Base-by-base conservation (phyloP, 1,284 basidiomycete species). In the Lignosus rhinocerotis region DNA sequence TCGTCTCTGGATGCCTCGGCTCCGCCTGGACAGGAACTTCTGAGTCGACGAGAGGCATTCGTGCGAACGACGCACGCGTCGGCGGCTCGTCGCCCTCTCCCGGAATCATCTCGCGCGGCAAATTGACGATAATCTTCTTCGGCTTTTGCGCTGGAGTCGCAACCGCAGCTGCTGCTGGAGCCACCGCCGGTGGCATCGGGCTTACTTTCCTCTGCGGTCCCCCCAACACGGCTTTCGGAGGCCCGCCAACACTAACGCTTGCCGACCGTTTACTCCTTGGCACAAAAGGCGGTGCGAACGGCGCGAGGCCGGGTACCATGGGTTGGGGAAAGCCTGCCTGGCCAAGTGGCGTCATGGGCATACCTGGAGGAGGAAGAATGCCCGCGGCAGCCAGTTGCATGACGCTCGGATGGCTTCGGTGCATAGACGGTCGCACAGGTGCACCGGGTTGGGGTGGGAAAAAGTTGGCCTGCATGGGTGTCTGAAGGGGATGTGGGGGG, bases 201-300 rank as follows among this genome's bases (percentile, higher is more conserved):
- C 84, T 88, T 53, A 85, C 78, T 73, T 90, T 92, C 53, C 87
- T 80, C 53, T 83, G 81, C 8, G 88, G 90, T 2, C 90, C 90
- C 16, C 90, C 90, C 6, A 93, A 75, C 2, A 85, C 80, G 1
- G 91, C 91, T 70, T 93, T 93, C 16, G 91, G 90, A 12, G 90
- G 90, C 5, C 90, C 90, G 14, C 91, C 91, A 14, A 78, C 74
- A 65, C 77, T 81, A 58, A 93, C 79, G 66, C 88, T 91, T 32
- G 83, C 80, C 56, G 88, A 83, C 55, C 90, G 72, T 60, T 82
- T 78, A 63, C 77, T 78, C 76, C 80, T 70, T 72, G 80, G 85
- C 41, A 77, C 69, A 63, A 87, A 87, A 0, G 83, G 79, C 44
- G 73, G 84, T 16, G 59, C 59, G 48, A 61, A 67, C 2, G 71